phyloP scores from a whole-genome alignment of 805 yeast genomes.

The Metschnikowia henanensis region DNA sequence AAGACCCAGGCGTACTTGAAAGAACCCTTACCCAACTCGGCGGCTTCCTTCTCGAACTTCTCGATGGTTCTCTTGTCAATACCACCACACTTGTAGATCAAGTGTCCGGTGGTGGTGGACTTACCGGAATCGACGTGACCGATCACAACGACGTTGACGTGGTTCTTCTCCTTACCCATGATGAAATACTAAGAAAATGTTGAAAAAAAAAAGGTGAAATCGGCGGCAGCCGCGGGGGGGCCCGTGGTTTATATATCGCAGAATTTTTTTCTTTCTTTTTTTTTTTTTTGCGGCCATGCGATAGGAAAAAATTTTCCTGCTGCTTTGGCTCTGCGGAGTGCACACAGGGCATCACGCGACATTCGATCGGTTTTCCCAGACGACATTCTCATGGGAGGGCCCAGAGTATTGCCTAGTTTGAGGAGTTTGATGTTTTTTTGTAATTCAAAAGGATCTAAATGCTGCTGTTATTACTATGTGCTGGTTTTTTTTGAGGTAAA shows the following conservation, averaged over 20 bases:
- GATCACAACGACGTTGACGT: conserved; percentile 99
- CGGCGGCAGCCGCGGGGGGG: conserved; percentile 7
- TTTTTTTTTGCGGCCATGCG: conserved; percentile 5
- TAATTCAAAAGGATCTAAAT: neutral
- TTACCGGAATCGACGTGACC: conserved; percentile 99
- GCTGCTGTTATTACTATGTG: too few relatives aligned
- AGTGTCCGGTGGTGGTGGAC: conserved; percentile 99
- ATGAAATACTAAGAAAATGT: conserved; percentile 20
- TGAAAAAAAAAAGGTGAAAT: conserved; percentile 4
- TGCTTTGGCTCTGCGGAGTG: conserved; percentile 2
- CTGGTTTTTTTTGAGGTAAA: too few relatives aligned
- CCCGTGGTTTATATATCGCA: conserved; percentile 11
- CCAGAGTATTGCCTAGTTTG: neutral
- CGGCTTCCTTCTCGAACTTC: conserved; percentile 98
- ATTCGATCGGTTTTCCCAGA: neutral
- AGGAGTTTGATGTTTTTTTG: neutral
- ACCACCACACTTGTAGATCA: conserved; percentile 99
- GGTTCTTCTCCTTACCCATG: conserved; percentile 94
- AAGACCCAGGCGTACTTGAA: conserved; percentile 98
- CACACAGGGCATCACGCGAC: conserved; percentile 5
- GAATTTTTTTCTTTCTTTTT: conserved; percentile 5
- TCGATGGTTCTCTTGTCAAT: conserved; percentile 98
- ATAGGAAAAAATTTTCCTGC: conserved; percentile 3
- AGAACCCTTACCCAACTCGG: conserved; percentile 96
- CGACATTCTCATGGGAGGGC: neutral